Conservation (phyloP, 78 protist species). For the Dictyostelium purpureum region DNA sequence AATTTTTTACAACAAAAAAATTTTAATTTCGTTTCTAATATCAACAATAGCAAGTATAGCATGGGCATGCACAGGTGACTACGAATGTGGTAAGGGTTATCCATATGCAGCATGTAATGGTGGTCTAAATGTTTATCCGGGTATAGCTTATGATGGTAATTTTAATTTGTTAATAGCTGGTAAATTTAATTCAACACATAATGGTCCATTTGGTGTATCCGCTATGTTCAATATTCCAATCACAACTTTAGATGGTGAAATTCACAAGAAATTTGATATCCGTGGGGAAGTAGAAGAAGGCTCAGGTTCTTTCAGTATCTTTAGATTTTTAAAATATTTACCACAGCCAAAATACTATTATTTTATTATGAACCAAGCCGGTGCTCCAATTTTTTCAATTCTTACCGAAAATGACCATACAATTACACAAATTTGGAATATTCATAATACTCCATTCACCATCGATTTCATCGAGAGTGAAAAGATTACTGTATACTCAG, state of each 20-base stretch:
- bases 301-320: not conserved
- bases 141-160: slow-evolving; percentile 6
- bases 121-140: slow-evolving; percentile 8
- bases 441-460: slow-evolving; percentile 3
- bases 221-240: not conserved
- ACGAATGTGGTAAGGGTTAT: slow-evolving; percentile 9
- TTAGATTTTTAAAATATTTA: not conserved
- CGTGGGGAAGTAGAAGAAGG: not conserved
- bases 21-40: not conserved
- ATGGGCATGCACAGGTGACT: not conserved
- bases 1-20: no score
- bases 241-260: not conserved
- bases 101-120: slow-evolving; percentile 25
- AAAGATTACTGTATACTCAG: not conserved
- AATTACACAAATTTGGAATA: not conserved
- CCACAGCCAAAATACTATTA: slow-evolving; percentile 1
- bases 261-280: not conserved
- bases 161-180: slow-evolving; percentile 2
- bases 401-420: not conserved
- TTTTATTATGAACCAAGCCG: not conserved
- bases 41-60: not conserved
- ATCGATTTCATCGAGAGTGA: not conserved
- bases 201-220: slow-evolving; percentile 15
- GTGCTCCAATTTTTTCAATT: slow-evolving; percentile 1
- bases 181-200: not conserved